Conservation (phyloP, 768 basidiomycete species). For the Melanogaster broomeanus region DNA sequence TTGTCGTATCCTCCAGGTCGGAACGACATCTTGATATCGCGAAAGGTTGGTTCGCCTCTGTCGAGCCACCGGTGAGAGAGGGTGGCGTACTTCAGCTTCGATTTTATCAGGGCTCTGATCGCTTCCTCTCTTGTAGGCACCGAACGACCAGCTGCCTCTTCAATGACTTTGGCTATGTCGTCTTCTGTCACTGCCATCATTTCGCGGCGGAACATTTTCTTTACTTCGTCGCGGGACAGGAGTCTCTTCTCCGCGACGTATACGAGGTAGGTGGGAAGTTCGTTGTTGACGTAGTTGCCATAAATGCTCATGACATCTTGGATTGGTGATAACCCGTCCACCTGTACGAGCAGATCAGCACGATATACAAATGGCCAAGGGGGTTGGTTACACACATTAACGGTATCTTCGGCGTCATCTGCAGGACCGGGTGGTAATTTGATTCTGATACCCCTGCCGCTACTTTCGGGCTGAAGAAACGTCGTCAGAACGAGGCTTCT, state of each 20-base stretch:
- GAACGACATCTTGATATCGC: constrained; percentile 32
- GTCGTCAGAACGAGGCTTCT: not conserved
- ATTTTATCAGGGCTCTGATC: constrained; percentile 19
- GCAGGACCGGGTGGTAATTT: constrained; percentile 18
- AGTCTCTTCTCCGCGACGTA: constrained; percentile 26
- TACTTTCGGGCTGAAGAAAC: constrained; percentile 21
- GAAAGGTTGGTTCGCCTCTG: constrained; percentile 29
- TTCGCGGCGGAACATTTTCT: constrained; percentile 30
- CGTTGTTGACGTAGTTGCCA: constrained; percentile 28
- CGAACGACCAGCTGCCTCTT: constrained; percentile 22
- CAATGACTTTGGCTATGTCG: constrained; percentile 17
- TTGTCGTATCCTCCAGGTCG: constrained; percentile 27
- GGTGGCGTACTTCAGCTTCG: constrained; percentile 28
- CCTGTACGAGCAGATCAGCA: constrained; percentile 11
- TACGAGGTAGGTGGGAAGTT: constrained; percentile 30
- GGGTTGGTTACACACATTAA: constrained; percentile 10
- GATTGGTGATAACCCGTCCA: constrained; percentile 10
- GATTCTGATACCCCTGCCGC: constrained; percentile 22
- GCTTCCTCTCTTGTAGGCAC: constrained; percentile 30
- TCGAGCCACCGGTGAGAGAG: constrained; percentile 34
- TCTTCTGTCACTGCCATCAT: constrained; percentile 25
- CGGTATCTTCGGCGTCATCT: not conserved
- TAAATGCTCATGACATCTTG: constrained; percentile 27
- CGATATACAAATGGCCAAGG: not conserved
- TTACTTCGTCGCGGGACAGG: constrained; percentile 32